Percentiles rank a stretch among this genome's conserved stretches.
These are phyloP conservation scores for Acanthamoeba quina DNA, from an alignment of 208 protist genomes.

Conservation along the genomic window DNA sequence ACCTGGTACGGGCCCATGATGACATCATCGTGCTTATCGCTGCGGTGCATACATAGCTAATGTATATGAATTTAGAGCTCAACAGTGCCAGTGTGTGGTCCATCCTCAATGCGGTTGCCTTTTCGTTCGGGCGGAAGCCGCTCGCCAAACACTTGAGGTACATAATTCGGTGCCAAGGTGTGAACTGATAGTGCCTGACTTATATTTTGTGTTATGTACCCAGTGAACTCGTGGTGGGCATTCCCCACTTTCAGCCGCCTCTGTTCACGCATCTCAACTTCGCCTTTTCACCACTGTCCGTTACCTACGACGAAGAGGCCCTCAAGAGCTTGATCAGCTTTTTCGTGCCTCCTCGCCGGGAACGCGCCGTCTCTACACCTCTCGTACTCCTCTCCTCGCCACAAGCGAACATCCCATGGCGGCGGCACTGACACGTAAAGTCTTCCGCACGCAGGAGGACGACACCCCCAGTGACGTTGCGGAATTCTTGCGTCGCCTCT, in stretches of 20 bases:
- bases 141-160: background rate
- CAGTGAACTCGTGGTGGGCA: conserved; percentile 5
- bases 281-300: background rate
- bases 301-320: background rate
- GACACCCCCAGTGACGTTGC: background rate
- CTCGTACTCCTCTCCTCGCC: background rate
- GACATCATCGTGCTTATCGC: background rate
- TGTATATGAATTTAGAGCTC: background rate
- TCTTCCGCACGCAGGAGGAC: background rate
- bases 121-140: conserved; percentile 12
- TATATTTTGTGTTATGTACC: background rate
- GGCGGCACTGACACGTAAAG: background rate
- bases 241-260: conserved; percentile 24
- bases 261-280: conserved; percentile 11
- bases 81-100: background rate
- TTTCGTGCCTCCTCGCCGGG: background rate
- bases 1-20: background rate
- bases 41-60: background rate
- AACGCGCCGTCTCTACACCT: background rate
- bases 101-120: background rate
- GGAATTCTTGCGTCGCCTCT: background rate
- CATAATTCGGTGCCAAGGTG: background rate
- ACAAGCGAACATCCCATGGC: background rate
- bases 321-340: conserved; percentile 15
- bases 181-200: background rate